Conservation (phyloP, 345 rosid species). For the Carallia brachiata region DNA sequence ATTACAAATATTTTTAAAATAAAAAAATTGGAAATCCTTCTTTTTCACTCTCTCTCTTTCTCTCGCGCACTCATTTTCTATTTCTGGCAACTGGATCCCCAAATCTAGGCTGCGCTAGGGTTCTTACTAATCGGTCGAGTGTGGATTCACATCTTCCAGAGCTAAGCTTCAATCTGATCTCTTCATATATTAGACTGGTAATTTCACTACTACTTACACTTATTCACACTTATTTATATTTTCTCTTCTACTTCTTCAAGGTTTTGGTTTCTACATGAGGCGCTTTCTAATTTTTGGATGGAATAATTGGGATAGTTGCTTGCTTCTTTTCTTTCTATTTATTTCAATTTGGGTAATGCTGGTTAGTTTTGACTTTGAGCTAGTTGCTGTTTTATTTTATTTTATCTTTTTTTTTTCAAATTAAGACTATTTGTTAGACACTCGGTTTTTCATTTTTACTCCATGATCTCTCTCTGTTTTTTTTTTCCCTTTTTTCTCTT, state of each 20-base stretch:
- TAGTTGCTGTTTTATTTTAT: too few relatives aligned
- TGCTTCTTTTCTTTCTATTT: background rate
- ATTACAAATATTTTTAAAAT: too few relatives aligned
- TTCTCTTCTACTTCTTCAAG: background rate
- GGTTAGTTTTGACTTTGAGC: background rate
- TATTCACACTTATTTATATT: background rate
- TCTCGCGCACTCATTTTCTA: background rate
- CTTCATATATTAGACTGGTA: background rate
- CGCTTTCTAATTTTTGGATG: background rate
- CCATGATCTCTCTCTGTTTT: too few relatives aligned
- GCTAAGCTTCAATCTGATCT: constrained; percentile 1
- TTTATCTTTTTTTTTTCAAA: too few relatives aligned
- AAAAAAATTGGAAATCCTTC: too few relatives aligned
- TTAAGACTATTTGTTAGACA: too few relatives aligned
- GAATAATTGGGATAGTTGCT: background rate
- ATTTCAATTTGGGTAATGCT: background rate
- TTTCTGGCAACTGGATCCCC: constrained; percentile 24
- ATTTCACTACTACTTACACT: background rate
- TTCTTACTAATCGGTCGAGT: constrained; percentile 11
- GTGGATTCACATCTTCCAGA: background rate
- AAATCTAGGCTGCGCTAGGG: constrained; percentile 29
- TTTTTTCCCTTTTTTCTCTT: too few relatives aligned
- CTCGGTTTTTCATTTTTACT: too few relatives aligned
- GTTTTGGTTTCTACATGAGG: background rate
- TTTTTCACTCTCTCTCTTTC: constrained; percentile 1